Evolutionary conservation across 352 stramenopile species (phyloP), one percentile per base, ranked within the genome.

Genomic region (Pythium grandisporangium): DNA sequence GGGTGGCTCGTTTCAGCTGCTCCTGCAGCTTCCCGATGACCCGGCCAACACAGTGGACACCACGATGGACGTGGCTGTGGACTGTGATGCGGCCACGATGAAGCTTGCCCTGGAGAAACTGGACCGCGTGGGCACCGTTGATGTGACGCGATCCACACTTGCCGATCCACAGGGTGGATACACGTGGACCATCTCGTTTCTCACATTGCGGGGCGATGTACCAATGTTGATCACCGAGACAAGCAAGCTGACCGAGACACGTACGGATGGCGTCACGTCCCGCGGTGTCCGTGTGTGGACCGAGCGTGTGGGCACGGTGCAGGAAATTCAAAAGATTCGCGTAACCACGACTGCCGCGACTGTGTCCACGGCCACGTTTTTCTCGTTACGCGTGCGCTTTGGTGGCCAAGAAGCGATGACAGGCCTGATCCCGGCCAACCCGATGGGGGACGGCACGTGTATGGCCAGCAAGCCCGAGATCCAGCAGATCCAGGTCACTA

Each of bases 111-210:
- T 93, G 1, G 58, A 84, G 35, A 54, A 44, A 12, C 43, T 92
- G 30, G 66, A 55, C 19, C n/a, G n/a, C n/a, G 58, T 84, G 3
- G 76, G 76, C 0, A 66, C 57, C 2, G 23, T 95, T 4, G 70
- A 86, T 26, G 66, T 95, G 13, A 42, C 60, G 16, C 69, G 88
- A 12, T 68, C 72, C 3, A 41, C 29, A 2, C 64, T 59, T 3
- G 58, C 86, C 4, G 83, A 97, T 53, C 55, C 70, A 5, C 77
- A 96, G 48, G 77, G 76, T 5, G 89, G 90, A 0, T 97, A 91
- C 60, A 96, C 77, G 38, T 98, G 93, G 93, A 95, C 79, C n/a
- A 70, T 98, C 12, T 95, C 83, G 20, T 97, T 97, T 46, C 55
- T 95, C 30, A 90, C 75, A 12, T 36, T 63, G n/a, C 69, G 73